These are phyloP conservation scores for Saksenaea oblongispora DNA, from an alignment of 371 early-diverging fungal species.

Conservation along the genomic window DNA sequence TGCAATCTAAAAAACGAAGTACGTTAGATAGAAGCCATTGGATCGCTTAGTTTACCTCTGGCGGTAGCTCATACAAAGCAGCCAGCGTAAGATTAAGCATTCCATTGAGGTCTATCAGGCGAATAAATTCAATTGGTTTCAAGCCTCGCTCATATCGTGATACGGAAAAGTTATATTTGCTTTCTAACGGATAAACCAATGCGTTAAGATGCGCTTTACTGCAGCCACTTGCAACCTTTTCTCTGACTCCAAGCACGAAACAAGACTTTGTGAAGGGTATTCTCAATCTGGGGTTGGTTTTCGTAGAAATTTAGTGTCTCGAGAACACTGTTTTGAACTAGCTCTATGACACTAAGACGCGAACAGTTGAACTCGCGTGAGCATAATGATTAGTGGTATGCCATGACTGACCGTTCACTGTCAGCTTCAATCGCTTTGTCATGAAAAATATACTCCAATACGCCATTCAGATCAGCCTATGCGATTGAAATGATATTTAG, in stretches of 20 bases:
- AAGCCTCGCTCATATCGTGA: conserved; percentile 25
- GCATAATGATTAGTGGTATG: not conserved
- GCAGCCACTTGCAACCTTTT: conserved; percentile 11
- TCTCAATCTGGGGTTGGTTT: not conserved
- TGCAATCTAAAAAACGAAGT: not conserved
- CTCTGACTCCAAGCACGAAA: conserved; percentile 21
- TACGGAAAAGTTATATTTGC: conserved; percentile 16
- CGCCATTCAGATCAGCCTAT: conserved; percentile 24
- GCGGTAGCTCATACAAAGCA: conserved; percentile 10
- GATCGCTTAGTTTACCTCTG: conserved; percentile 1
- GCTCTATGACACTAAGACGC: not conserved
- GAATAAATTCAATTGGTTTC: conserved; percentile 10
- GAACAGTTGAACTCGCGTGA: not conserved
- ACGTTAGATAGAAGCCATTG: not conserved
- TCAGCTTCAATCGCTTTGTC: not conserved
- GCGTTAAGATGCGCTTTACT: not conserved
- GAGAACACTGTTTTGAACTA: conserved; percentile 1
- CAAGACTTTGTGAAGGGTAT: conserved; percentile 17
- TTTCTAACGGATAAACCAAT: conserved; percentile 8
- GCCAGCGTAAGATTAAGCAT: conserved; percentile 3
- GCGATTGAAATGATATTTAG: not conserved
- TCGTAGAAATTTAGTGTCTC: conserved; percentile 17
- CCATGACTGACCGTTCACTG: not conserved
- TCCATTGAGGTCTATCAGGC: conserved; percentile 2
- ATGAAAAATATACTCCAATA: conserved; percentile 15